Conservation (phyloP, 306 rosid genomes). For the Psophocarpus tetragonolobus region DNA sequence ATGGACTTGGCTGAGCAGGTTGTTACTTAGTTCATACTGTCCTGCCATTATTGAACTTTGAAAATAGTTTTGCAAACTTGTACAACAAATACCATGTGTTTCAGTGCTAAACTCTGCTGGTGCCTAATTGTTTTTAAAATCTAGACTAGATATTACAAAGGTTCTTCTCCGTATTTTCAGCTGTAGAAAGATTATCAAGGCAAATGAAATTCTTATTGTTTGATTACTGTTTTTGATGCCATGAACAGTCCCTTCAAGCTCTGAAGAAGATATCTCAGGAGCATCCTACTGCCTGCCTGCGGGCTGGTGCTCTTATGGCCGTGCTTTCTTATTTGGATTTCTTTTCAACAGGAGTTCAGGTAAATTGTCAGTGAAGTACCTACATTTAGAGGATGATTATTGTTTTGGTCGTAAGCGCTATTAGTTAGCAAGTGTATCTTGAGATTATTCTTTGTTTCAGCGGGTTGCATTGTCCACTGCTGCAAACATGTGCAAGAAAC, state of each 20-base stretch:
- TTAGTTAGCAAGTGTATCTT: not conserved
- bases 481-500: conserved; percentile 99
- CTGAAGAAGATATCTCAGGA: conserved; percentile 97
- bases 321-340: conserved; percentile 96
- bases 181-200: not conserved
- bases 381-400: not conserved
- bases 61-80: not conserved
- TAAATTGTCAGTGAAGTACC: conserved; percentile 27
- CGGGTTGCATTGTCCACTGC: conserved; percentile 98
- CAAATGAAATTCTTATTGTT: not conserved
- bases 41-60: conserved; percentile 14
- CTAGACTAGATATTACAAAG: not conserved
- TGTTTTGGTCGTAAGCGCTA: not conserved
- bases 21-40: conserved; percentile 21
- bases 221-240: conserved; percentile 38
- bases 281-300: conserved; percentile 96
- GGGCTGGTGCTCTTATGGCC: conserved; percentile 99
- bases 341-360: conserved; percentile 99
- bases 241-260: conserved; percentile 94
- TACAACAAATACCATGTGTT: not conserved
- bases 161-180: not conserved
- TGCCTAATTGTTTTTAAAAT: not conserved
- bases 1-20: conserved; percentile 99
- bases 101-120: not conserved
- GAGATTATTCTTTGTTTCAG: conserved; percentile 45